Evolutionary conservation across 1,284 basidiomycete species (phyloP).

Genomic region (Rhodotorula sp.): DNA sequence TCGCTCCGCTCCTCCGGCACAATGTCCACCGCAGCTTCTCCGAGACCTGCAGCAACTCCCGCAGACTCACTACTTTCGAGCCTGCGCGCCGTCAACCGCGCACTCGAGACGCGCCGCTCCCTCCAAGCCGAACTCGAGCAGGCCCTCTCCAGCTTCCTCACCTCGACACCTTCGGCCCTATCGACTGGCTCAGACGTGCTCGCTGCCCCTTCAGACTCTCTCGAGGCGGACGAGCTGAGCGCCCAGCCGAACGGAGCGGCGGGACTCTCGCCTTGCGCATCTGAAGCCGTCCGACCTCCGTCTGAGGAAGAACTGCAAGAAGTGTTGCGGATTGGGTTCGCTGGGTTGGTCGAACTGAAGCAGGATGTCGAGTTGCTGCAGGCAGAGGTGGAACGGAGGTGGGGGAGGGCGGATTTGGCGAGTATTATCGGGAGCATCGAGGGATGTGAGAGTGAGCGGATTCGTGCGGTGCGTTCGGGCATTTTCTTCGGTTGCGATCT

Average conservation of each 20-base stretch:
- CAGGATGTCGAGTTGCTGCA: conserved; percentile 11
- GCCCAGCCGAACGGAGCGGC: background rate
- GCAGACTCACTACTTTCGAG: conserved; percentile 7
- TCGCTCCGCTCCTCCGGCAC: no score
- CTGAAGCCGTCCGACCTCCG: conserved; percentile 28
- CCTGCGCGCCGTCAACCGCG: conserved; percentile 12
- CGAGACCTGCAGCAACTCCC: background rate
- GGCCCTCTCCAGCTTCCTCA: conserved; percentile 27
- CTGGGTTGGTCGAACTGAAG: conserved; percentile 30
- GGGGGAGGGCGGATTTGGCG: conserved; percentile 7
- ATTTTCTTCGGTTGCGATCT: background rate
- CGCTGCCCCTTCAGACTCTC: background rate
- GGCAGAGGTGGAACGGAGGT: background rate
- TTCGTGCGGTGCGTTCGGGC: conserved; percentile 25
- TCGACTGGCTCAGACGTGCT: background rate
- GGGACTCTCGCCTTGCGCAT: conserved; percentile 10
- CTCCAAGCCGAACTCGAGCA: conserved; percentile 32
- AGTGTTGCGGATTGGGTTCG: conserved; percentile 29
- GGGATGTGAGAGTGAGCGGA: conserved; percentile 19
- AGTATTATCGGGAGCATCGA: conserved; percentile 21
- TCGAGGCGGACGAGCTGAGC: background rate
- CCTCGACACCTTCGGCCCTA: conserved; percentile 8
- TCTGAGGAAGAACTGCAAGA: conserved; percentile 26
- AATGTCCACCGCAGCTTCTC: conserved; percentile 4
- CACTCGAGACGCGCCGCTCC: conserved; percentile 24